Base-by-base conservation (phyloP, 1,284 basidiomycete species). In the Cerrena zonata region DNA sequence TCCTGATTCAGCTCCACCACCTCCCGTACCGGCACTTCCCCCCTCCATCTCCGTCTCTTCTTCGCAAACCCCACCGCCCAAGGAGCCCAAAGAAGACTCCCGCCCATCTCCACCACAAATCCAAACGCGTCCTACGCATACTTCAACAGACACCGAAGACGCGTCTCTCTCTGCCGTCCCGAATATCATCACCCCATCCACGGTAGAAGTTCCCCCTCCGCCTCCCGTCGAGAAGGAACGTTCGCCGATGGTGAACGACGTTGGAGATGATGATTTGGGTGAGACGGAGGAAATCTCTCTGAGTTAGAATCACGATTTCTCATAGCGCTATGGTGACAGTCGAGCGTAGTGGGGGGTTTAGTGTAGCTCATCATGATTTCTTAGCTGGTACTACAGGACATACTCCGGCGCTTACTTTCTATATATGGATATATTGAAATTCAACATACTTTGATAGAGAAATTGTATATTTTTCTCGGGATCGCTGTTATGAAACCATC, bases 181-280 rank as follows among this genome's bases (percentile, higher is more conserved):
- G 12, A 12, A 30, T 22, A 42, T 78, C 2, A 70, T 82, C 19
- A 73, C 77, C n/a, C 79, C 81, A 3, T 75, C 79, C 21, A 81
- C 70, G 48, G 82, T 86, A 19, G 86, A 89, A 61, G 82, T 89
- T 7, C 86, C 84, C 2, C 81, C 86, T 0, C 87, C 86, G 1
- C 86, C 86, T 22, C 84, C 84, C 0, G 75, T 87, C 15, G 84
- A 86, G 61, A 88, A 89, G 68, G 85, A 89, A 65, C 71, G 73
- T 53, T 66, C 67, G 51, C 62, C 63, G 50, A 56, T 57, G 13
- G 69, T 69, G 12, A 61, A 71, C 36, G 79, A 81, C 25, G 77
- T 79, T 12, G 76, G 65, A 0, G 83, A 84, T 41, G 82, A 82
- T 45, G 86, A 88, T 24, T 75, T 89, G 39, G 87, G 86, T 0